Evolutionary conservation across 2,329 filamentous ascomycete genomes (phyloP).

Genomic region (Colletotrichum nymphaeae): DNA sequence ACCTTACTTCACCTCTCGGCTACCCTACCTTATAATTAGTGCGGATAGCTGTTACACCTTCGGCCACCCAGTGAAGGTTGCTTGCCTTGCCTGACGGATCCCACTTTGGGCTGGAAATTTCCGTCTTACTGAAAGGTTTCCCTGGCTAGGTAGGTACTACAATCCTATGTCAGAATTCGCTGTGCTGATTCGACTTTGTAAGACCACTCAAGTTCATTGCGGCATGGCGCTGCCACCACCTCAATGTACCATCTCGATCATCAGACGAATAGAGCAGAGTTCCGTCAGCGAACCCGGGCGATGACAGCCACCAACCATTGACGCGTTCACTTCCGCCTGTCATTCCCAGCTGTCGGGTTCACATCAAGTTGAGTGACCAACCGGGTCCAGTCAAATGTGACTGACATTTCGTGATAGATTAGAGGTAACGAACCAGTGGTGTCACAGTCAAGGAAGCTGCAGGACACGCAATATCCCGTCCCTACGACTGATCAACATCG

Average conservation of each 20-base stretch:
- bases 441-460: neutral
- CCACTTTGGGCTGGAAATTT: neutral
- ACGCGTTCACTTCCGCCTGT: neutral
- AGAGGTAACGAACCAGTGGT: conserved; percentile 8
- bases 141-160: neutral
- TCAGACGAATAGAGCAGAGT: neutral
- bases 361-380: neutral
- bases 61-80: neutral
- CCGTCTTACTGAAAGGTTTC: neutral
- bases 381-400: neutral
- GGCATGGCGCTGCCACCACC: neutral
- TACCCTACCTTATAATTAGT: neutral
- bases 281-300: neutral
- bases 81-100: neutral
- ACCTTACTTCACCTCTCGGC: neutral
- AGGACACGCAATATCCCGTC: neutral
- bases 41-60: neutral
- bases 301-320: neutral
- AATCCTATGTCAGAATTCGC: neutral
- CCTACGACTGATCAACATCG: neutral
- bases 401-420: conserved; percentile 6
- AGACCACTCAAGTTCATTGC: neutral
- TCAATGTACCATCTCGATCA: neutral
- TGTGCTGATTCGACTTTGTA: neutral
- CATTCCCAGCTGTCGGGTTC: conserved; percentile 13